Evolutionary conservation across 441 rosid genomes (phyloP).

Genomic region (Eugenia klotzschiana): DNA sequence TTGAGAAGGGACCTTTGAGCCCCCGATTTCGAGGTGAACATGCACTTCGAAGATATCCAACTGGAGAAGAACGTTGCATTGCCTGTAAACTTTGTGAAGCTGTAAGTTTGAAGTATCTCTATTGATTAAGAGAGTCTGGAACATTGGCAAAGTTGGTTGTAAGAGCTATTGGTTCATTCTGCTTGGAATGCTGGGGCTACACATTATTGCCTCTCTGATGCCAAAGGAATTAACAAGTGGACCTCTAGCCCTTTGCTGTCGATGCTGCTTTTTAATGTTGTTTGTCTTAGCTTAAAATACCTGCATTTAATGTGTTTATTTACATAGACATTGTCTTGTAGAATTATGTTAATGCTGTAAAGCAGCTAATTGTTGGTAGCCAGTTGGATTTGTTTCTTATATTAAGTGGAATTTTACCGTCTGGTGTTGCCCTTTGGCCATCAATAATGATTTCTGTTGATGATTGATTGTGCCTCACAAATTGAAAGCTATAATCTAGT

Average conservation of each 20-base stretch:
- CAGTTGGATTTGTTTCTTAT: background rate
- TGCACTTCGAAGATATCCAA: slow-evolving; percentile 84
- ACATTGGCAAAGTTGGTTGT: background rate
- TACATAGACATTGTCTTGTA: background rate
- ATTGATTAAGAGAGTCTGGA: background rate
- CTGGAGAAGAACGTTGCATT: slow-evolving; percentile 96
- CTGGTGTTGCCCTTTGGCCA: background rate
- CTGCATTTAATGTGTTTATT: background rate
- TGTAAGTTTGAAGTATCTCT: slow-evolving; percentile 28
- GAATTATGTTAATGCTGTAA: background rate
- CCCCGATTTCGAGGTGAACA: slow-evolving; percentile 95
- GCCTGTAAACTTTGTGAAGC: slow-evolving; percentile 99
- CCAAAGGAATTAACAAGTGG: background rate
- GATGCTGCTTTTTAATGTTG: background rate
- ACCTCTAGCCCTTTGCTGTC: background rate
- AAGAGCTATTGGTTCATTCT: background rate
- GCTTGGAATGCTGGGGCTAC: background rate
- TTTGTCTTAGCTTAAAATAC: background rate
- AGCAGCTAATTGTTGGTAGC: background rate
- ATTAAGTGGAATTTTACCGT: background rate
- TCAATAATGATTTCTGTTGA: background rate
- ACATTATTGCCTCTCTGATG: background rate
- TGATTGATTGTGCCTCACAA: background rate
- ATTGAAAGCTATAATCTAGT: background rate
- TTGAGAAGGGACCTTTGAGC: slow-evolving; percentile 96